Base-by-base conservation (phyloP, 73 alveolate genomes). In the Paramecium pentaurelia region DNA sequence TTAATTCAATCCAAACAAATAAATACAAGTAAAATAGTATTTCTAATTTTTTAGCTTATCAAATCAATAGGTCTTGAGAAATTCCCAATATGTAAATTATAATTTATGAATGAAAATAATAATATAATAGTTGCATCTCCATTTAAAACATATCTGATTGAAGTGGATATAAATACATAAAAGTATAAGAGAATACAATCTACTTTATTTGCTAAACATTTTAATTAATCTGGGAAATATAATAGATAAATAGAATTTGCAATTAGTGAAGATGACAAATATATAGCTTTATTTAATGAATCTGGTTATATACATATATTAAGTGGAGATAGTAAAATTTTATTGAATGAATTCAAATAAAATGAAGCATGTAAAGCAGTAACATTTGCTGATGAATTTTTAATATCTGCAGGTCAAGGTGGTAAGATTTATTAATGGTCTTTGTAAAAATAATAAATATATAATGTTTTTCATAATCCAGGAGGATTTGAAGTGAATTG, bases 351-450 rank as follows among this genome's bases (percentile, higher is more conserved):
- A 47, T 89, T 89, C 32, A 89, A 89, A 71, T 71, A 71, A 54
- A 89, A 89, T 45, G 94, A 89, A 14, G 73, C 91, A 16, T 71
- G 94, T 20, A 71, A 60, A 14, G 80, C 92, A 44, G 94, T 68
- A 0, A 83, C 94, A 58, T 89, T 89, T 64, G 73, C 86, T 22
- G 85, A 71, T 71, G 94, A 51, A 34, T 71, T 42, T 34, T 22
- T 89, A 25, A 36, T 89, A 84, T 45, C 92, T 38, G 60, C 88
- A 30, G 93, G 93, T 20, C 18, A 87, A 42, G 86, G 86, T 25
- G 93, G 93, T 73, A 89, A 89, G 44, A 71, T 89, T 25, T 89
- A 89, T 58, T 40, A 71, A 38, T 89, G 94, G 94, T 51, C 60
- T 14, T 44, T 89, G 34, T 28, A 64, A n/a, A 71, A 71, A 60